Evolutionary conservation across 371 early-diverging fungal species (phyloP).

Genomic region (Mycotypha africana): DNA sequence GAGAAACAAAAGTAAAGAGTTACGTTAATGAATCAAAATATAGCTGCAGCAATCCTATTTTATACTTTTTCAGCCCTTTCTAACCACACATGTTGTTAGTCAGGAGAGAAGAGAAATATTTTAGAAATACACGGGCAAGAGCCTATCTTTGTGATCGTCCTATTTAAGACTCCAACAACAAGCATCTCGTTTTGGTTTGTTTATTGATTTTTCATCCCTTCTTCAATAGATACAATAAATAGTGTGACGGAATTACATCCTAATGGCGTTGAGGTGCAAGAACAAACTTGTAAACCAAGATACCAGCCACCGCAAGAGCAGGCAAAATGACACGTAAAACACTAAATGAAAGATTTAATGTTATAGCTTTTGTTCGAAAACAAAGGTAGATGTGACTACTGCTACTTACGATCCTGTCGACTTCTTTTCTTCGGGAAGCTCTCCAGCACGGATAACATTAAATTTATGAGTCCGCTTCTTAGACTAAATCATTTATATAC

Average conservation of each 20-base stretch:
- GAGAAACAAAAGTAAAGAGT: neutral
- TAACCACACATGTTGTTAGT: neutral
- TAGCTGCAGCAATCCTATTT: too few species aligned
- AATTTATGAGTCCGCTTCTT: slow-evolving; percentile 15
- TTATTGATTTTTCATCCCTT: too few species aligned
- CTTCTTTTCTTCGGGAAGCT: slow-evolving; percentile 28
- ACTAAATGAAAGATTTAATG: too few species aligned
- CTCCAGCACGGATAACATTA: slow-evolving; percentile 34
- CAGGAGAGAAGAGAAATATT: neutral
- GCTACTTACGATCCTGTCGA: slow-evolving; percentile 33
- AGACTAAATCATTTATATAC: slow-evolving; percentile 15
- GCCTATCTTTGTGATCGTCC: too few species aligned
- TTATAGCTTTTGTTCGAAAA: too few species aligned
- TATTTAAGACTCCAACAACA: neutral
- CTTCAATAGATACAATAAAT: too few species aligned
- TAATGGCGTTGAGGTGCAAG: slow-evolving; percentile 28
- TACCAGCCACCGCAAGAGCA: slow-evolving; percentile 17
- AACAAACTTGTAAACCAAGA: slow-evolving; percentile 38
- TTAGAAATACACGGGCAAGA: neutral
- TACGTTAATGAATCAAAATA: too few species aligned
- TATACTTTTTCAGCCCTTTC: neutral
- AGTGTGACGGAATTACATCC: too few species aligned
- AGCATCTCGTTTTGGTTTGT: neutral
- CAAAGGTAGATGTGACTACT: too few species aligned
- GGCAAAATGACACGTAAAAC: slow-evolving; percentile 19